These are phyloP conservation scores for Spathaspora girioi DNA, from an alignment of 805 yeast genomes.

Conservation along the genomic window DNA sequence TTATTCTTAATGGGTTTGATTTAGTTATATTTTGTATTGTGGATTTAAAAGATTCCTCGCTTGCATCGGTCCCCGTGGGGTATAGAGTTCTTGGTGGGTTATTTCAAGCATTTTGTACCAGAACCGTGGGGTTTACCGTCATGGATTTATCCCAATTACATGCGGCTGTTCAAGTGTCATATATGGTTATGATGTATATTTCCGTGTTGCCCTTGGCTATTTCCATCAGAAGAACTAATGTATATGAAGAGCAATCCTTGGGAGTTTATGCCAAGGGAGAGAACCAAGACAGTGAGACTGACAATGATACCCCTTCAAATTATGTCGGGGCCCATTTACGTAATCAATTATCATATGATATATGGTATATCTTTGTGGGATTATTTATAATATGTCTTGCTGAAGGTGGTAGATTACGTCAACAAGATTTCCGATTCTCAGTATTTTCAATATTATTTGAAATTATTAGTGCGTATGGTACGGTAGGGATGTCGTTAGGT, in stretches of 20 bases:
- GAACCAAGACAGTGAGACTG: slow-evolving; percentile 26
- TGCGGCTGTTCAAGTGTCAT: slow-evolving; percentile 90
- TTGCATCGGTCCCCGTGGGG: slow-evolving; percentile 59
- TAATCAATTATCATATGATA: slow-evolving; percentile 86
- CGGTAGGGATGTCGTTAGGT: slow-evolving; percentile 90
- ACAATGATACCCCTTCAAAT: slow-evolving; percentile 45
- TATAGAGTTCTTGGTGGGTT: slow-evolving; percentile 76
- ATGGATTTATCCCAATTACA: slow-evolving; percentile 68
- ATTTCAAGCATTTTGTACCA: slow-evolving; percentile 85
- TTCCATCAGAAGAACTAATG: slow-evolving; percentile 93
- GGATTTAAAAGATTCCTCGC: slow-evolving; percentile 55
- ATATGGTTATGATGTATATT: slow-evolving; percentile 96
- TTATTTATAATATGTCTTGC: slow-evolving; percentile 82
- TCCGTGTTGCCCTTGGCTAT: slow-evolving; percentile 96
- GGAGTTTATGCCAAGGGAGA: slow-evolving; percentile 63
- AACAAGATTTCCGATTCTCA: slow-evolving; percentile 45
- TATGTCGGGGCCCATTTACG: slow-evolving; percentile 86
- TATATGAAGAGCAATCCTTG: slow-evolving; percentile 93
- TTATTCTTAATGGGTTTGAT: slow-evolving; percentile 72
- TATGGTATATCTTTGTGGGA: slow-evolving; percentile 90
- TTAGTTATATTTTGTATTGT: slow-evolving; percentile 74
- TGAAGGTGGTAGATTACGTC: slow-evolving; percentile 63
- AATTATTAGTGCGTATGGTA: slow-evolving; percentile 91
- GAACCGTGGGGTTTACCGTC: slow-evolving; percentile 90
- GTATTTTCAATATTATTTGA: slow-evolving; percentile 80